These are phyloP conservation scores for Calocybe cyanea DNA, from an alignment of 768 basidiomycete genomes.

Conservation along the genomic window DNA sequence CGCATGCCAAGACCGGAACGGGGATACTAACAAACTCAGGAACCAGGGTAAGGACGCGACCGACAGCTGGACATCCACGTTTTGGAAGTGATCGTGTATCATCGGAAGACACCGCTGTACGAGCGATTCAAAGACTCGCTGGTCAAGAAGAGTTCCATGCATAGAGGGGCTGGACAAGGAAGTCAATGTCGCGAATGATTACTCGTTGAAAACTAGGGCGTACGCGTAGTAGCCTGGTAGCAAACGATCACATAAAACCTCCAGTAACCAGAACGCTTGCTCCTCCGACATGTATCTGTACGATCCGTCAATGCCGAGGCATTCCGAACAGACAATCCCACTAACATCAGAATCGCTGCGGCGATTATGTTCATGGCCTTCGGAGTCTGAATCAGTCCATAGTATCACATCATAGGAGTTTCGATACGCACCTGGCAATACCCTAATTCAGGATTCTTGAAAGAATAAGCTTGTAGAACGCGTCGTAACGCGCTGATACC, in stretches of 20 bases:
- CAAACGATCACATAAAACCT: constrained; percentile 90
- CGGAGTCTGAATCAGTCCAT: neutral
- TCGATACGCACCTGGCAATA: constrained; percentile 79
- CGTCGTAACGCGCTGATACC: constrained; percentile 83
- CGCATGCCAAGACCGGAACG: neutral
- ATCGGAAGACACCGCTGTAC: constrained; percentile 87
- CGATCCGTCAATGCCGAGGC: constrained; percentile 8
- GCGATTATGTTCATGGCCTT: constrained; percentile 98
- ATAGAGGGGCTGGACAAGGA: constrained; percentile 73
- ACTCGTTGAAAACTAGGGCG: constrained; percentile 21
- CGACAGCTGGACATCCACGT: constrained; percentile 92
- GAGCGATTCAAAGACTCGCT: constrained; percentile 94
- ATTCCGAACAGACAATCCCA: neutral
- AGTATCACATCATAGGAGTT: neutral
- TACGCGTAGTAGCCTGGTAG: constrained; percentile 97
- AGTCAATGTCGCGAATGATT: constrained; percentile 6
- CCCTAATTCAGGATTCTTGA: constrained; percentile 91
- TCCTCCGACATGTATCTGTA: constrained; percentile 97
- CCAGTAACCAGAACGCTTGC: constrained; percentile 95
- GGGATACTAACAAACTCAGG: constrained; percentile 75
- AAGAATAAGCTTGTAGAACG: constrained; percentile 93
- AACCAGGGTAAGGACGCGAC: constrained; percentile 99
- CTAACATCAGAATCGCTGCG: constrained; percentile 90
- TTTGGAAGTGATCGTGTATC: constrained; percentile 88
- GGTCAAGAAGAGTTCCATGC: constrained; percentile 98